phyloP scores from a whole-genome alignment of 2,329 filamentous ascomycete genomes.

The Colletotrichum sp. region DNA sequence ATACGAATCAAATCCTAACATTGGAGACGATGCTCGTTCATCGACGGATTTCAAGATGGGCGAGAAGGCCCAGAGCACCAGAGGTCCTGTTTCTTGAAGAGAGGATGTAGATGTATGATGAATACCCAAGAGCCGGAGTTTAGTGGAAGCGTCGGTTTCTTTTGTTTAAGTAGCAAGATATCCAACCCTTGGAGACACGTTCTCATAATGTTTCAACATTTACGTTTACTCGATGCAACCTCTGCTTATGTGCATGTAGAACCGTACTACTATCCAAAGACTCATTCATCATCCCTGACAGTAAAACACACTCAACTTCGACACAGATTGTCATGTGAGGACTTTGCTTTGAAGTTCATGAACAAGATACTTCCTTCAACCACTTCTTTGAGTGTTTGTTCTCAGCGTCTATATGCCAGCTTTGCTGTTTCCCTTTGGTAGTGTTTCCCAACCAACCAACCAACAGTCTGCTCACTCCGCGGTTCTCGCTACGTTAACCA shows the following conservation, averaged over 20 bases:
- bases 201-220: neutral
- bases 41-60: constrained; percentile 1
- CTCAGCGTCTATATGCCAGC: fast-evolving
- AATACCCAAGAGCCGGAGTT: neutral
- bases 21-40: neutral
- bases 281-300: neutral
- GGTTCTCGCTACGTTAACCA: neutral
- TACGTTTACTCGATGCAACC: neutral
- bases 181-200: neutral
- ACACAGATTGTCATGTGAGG: neutral
- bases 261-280: fast-evolving
- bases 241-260: neutral
- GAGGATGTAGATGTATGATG: neutral
- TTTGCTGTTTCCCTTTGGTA: neutral
- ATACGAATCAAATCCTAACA: neutral
- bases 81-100: neutral
- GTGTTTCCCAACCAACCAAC: neutral
- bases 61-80: neutral
- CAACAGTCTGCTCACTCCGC: neutral
- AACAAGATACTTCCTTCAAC: neutral
- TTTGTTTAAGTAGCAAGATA: neutral
- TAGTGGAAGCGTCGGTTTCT: neutral
- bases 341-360: neutral
- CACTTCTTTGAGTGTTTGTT: neutral
- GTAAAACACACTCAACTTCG: neutral